Percentiles rank a stretch among this genome's conserved stretches.
Evolutionary conservation across 345 rosid genomes (phyloP).

Genomic region (Excoecaria cochinchinensis): DNA sequence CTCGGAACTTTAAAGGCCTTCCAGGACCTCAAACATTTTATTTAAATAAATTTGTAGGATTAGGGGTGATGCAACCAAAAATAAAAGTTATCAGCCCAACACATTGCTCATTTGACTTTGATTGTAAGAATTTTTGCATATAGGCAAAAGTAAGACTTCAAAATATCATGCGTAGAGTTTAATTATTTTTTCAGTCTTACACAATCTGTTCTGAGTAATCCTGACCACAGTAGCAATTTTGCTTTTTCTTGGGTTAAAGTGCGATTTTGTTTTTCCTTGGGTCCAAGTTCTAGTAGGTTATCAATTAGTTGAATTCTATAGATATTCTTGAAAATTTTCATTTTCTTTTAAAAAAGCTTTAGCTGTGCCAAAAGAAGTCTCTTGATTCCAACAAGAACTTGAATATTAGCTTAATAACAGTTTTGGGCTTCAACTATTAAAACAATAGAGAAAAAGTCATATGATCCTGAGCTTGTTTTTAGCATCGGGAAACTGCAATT

Average conservation of each 20-base stretch:
- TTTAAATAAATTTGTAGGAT: too few relatives aligned
- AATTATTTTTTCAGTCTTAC: background rate
- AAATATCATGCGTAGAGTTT: background rate
- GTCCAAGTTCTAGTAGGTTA: background rate
- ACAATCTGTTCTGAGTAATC: background rate
- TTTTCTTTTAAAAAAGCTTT: background rate
- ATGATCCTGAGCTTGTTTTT: background rate
- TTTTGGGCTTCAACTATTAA: background rate
- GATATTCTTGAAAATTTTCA: background rate
- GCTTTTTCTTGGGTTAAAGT: background rate
- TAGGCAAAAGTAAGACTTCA: too few relatives aligned
- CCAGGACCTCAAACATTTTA: too few relatives aligned
- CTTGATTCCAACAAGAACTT: background rate
- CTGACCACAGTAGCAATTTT: background rate
- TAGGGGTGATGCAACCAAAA: too few relatives aligned
- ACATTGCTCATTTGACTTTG: too few relatives aligned
- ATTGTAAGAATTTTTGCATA: too few relatives aligned
- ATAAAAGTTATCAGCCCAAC: too few relatives aligned
- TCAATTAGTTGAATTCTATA: background rate
- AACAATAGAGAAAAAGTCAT: background rate
- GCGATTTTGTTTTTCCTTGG: background rate
- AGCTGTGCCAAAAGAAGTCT: background rate
- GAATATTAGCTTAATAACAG: background rate
- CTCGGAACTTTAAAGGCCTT: too few relatives aligned
- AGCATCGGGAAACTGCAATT: background rate